Evolutionary conservation across 2,329 filamentous ascomycete genomes (phyloP).

Genomic region (Talaromyces sp.): DNA sequence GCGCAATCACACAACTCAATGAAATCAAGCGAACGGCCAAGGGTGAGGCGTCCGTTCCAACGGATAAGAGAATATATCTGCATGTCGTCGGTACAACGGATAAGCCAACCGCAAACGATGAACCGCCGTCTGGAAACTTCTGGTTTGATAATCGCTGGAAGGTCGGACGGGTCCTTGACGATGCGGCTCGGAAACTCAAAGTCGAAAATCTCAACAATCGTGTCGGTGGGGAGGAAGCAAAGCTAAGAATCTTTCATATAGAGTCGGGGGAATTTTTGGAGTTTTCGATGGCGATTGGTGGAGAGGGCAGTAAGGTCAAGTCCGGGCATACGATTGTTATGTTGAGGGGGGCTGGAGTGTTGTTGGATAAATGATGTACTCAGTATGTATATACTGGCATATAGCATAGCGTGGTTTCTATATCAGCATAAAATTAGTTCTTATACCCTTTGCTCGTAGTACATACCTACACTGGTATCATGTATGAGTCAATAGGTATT

Average conservation of each 20-base stretch:
- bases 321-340: constrained; percentile 90
- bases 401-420: background rate
- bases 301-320: constrained; percentile 52
- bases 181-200: constrained; percentile 41
- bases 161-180: constrained; percentile 63
- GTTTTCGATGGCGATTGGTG: constrained; percentile 81
- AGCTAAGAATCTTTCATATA: constrained; percentile 85
- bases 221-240: constrained; percentile 57
- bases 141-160: constrained; percentile 84
- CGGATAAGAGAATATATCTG: constrained; percentile 84
- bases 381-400: background rate
- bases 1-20: constrained; percentile 67
- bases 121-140: constrained; percentile 76
- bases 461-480: background rate
- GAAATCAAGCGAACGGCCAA: constrained; percentile 83
- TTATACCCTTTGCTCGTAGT: background rate
- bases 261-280: constrained; percentile 83
- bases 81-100: constrained; percentile 87
- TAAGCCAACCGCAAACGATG: constrained; percentile 65
- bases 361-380: constrained; percentile 30
- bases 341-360: constrained; percentile 77
- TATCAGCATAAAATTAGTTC: background rate
- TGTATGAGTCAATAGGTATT: background rate
- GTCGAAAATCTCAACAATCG: constrained; percentile 49
- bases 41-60: constrained; percentile 76